These are phyloP conservation scores for Arthrobotrys sphaeroides DNA, from an alignment of 2,329 filamentous ascomycete species.

Conservation along the genomic window DNA sequence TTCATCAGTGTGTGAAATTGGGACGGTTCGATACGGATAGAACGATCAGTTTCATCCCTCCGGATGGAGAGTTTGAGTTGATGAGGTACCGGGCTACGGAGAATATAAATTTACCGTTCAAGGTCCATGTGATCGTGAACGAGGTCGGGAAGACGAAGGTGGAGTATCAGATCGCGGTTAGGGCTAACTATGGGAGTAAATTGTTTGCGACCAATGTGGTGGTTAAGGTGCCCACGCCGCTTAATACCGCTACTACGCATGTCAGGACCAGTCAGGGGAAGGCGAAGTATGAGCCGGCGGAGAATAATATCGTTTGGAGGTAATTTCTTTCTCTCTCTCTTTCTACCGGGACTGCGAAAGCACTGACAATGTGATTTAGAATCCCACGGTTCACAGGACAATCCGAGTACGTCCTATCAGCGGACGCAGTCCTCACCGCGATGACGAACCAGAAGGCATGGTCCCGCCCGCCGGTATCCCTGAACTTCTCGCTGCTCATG, in stretches of 20 bases:
- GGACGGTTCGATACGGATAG: constrained; percentile 96
- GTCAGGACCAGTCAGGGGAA: constrained; percentile 95
- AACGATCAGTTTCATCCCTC: constrained; percentile 96
- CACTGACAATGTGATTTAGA: too few species aligned
- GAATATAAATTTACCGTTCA: constrained; percentile 98
- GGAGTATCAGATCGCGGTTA: constrained; percentile 97
- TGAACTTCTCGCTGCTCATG: constrained; percentile 95
- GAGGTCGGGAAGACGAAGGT: constrained; percentile 97
- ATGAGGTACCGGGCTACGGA: constrained; percentile 99
- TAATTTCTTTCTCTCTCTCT: constrained; percentile 18
- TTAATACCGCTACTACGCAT: constrained; percentile 94
- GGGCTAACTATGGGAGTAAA: constrained; percentile 95
- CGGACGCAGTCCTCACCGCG: constrained; percentile 89
- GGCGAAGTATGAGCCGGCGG: constrained; percentile 96
- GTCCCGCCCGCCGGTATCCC: constrained; percentile 88
- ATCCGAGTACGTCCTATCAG: constrained; percentile 92
- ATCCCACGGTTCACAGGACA: constrained; percentile 98
- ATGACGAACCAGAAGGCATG: constrained; percentile 99
- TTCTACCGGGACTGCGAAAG: too few species aligned
- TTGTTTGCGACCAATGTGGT: constrained; percentile 97
- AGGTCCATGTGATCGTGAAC: constrained; percentile 97
- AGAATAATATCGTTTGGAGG: constrained; percentile 99
- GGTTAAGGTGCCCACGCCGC: constrained; percentile 89
- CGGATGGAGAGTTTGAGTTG: constrained; percentile 96
- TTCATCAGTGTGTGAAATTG: constrained; percentile 98